These are phyloP conservation scores for Nemania sp. DNA, from an alignment of 2,329 filamentous ascomycete species.

Conservation along the genomic window DNA sequence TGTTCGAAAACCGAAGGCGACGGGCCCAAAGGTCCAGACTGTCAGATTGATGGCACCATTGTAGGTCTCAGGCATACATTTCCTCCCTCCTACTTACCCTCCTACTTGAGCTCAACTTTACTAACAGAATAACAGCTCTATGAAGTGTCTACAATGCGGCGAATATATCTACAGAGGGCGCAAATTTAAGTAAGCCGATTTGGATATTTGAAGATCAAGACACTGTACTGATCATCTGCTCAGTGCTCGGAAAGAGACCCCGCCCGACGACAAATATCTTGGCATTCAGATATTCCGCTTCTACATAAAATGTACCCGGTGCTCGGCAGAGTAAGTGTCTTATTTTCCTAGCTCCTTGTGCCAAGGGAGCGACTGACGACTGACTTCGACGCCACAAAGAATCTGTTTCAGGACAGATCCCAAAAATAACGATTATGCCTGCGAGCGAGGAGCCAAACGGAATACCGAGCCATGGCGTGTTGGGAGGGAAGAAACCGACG, in stretches of 20 bases:
- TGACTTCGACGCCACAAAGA: background rate
- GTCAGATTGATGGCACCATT: slow-evolving; percentile 92
- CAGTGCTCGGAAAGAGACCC: slow-evolving; percentile 81
- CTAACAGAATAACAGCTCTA: slow-evolving; percentile 25
- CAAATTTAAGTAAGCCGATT: slow-evolving; percentile 72
- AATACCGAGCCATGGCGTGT: slow-evolving; percentile 92
- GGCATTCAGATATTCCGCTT: slow-evolving; percentile 86
- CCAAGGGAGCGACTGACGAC: too few relatives aligned
- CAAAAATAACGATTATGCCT: slow-evolving; percentile 87
- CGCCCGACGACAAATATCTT: slow-evolving; percentile 84
- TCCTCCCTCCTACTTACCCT: background rate
- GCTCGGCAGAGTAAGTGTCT: slow-evolving; percentile 24
- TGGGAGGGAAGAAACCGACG: slow-evolving; percentile 72
- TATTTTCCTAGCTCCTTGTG: too few relatives aligned
- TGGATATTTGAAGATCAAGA: background rate
- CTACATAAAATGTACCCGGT: slow-evolving; percentile 65
- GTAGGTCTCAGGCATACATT: slow-evolving; percentile 2
- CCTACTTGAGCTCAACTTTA: background rate
- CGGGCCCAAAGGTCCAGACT: slow-evolving; percentile 79
- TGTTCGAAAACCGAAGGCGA: slow-evolving; percentile 68
- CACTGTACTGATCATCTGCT: background rate
- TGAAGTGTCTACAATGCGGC: slow-evolving; percentile 52
- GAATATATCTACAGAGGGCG: slow-evolving; percentile 89
- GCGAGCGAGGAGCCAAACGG: slow-evolving; percentile 79
- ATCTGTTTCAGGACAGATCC: slow-evolving; percentile 68